Evolutionary conservation across 305 asterid species (phyloP).

Genomic region (Fraxinus latifolia): DNA sequence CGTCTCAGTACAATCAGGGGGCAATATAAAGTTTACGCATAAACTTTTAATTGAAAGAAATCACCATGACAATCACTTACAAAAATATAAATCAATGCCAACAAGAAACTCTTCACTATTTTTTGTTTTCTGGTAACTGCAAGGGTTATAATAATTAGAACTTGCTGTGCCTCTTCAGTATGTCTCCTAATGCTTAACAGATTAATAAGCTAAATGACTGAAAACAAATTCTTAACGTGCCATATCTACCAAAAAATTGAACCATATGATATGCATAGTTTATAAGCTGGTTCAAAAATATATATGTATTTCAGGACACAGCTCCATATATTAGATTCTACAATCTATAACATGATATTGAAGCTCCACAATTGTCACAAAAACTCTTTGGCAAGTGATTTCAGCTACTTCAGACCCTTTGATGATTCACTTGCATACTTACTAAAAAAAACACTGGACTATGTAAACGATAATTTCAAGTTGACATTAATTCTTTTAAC

Average conservation of each 20-base stretch:
- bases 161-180: not conserved
- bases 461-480: not conserved
- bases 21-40: not conserved
- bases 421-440: not conserved
- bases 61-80: not conserved
- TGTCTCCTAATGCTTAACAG: not conserved
- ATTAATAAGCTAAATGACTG: not conserved
- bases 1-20: not conserved
- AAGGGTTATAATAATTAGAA: not conserved
- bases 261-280: not conserved
- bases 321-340: not conserved
- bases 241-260: not conserved
- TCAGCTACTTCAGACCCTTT: not conserved
- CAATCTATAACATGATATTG: not conserved
- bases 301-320: not conserved
- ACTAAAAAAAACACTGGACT: not conserved
- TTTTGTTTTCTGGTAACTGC: not conserved
- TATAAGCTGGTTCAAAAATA: not conserved
- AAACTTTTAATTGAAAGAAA: not conserved
- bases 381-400: not conserved
- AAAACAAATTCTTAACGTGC: not conserved
- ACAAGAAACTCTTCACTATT: not conserved
- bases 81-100: not conserved
- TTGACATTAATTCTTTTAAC: not conserved
- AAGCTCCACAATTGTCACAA: not conserved